Percentiles rank a stretch among this genome's conserved stretches.
Conservation (phyloP, 179 eudicot genomes). For the Nepenthes alata region DNA sequence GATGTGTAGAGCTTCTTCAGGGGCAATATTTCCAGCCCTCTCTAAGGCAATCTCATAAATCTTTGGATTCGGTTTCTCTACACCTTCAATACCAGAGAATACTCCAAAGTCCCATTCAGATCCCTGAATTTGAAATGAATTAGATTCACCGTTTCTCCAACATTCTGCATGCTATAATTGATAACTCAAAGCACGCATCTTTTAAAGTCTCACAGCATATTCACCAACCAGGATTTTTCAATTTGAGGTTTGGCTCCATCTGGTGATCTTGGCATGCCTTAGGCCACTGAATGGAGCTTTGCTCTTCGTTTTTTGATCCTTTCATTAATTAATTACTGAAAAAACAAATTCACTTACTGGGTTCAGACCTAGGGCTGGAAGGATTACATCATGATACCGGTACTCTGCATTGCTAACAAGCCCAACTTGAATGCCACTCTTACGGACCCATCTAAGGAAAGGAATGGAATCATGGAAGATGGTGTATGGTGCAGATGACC, state of each 20-base stretch:
- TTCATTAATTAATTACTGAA: no score
- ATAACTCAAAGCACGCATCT: not conserved
- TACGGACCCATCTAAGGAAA: constrained; percentile 78
- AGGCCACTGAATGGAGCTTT: no score
- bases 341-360: constrained; percentile 30
- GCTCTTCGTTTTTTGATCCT: no score
- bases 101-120: constrained; percentile 96
- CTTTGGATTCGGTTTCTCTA: constrained; percentile 83
- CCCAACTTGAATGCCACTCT: constrained; percentile 57
- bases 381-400: constrained; percentile 79
- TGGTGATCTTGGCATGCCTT: no score
- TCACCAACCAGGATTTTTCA: no score
- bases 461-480: constrained; percentile 81
- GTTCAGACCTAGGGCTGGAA: constrained; percentile 73
- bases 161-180: not conserved
- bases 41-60: constrained; percentile 69
- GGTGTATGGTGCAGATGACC: constrained; percentile 81
- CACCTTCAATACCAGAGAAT: constrained; percentile 88
- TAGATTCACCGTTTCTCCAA: not conserved
- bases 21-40: constrained; percentile 72
- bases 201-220: not conserved
- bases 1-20: constrained; percentile 68
- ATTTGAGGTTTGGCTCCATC: no score
- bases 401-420: constrained; percentile 90
- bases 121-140: constrained; percentile 33